Base-by-base conservation (phyloP, 139 green algal genomes). In the Coelastrella sp. region DNA sequence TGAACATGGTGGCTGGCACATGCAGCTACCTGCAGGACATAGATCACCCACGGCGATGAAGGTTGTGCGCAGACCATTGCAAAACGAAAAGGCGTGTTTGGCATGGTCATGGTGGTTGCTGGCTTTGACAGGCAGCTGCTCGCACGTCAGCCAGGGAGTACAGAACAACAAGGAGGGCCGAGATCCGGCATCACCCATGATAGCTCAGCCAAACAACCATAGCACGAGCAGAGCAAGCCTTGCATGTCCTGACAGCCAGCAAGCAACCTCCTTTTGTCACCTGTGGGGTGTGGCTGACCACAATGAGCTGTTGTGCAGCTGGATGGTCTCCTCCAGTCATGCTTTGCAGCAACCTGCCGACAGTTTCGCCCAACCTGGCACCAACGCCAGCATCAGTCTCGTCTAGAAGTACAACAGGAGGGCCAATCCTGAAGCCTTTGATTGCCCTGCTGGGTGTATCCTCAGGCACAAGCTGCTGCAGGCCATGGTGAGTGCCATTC, bases 211-310 rank as follows among this genome's bases (percentile, higher is more conserved):
- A 47, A 47, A 47, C 32, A 47, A 47, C 32, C 32, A 47, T 47
- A 47, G 32, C 32, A 47, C 32, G 32, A 47, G 32, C 32, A 47
- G 32, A 47, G 32, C 32, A 47, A 47, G 32, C 32, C 32, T 47
- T 47, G 32, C 32, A 47, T 47, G 32, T 47, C 32, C 32, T 47
- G 32, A 47, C 32, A 47, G 32, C 32, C 32, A 47, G 32, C 61
- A 17, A 14, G 23, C 5, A 66, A 47, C 4, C 59, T 14, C 5
- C 57, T n/a, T 32, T 13, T 3, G 85, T 66, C 59, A 94, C 96
- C 94, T 98, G 96, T 6, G 96, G 96, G 22, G 97, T 90, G 81
- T 98, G 96, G 1, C 95, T 97, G 11, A 98, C 94, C 88, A 94
- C 96, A 5, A 98, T 91, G n/a, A 98, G 91, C 92, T 98, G 96